Base-by-base conservation (phyloP, 305 asterid species). In the Fraxinus paxiana region DNA sequence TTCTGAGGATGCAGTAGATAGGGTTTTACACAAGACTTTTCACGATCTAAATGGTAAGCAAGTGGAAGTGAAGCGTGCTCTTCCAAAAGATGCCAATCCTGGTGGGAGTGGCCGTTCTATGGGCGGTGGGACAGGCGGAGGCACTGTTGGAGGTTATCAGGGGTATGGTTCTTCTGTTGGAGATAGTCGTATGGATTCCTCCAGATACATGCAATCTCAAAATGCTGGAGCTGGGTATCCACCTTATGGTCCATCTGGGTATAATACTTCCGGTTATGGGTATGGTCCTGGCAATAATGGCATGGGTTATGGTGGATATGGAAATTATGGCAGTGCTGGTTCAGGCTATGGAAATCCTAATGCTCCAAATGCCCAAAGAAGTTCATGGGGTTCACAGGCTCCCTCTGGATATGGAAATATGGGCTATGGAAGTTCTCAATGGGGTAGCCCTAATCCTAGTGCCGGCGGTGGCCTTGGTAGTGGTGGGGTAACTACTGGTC, bases 291-390 rank as follows among this genome's bases (percentile, higher is more conserved):
- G 91, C n/a, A 90, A 80, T 83, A 92, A 85, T 78, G 93, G 90
- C 37, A 89, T 92, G 93, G 97, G 92, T 43, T 94, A 90, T 87
- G 95, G 88, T 15, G 83, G 93, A 18, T 94, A 91, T 82, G 97
- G 97, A 75, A 83, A 84, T 79, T 93, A 87, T 78, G 95, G 88
- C 18, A 92, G 92, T 77, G 88, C 90, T 69, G 90, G 87, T 76
- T 90, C 92, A 77, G 95, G 89, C 18, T 94, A 90, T 84, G 96
- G 92, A 80, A 94, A 90, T 82, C 95, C 91, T 22, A 91, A 80
- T 73, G 83, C 86, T 12, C 81, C 91, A 79, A 87, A 77, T 87
- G 88, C 94, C 71, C 87, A 88, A 80, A 90, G 96, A 86, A 90
- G 80, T 85, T 75, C 97, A 38, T 92, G 93, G 97, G 90, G 90